Percentiles rank a stretch among this genome's conserved stretches.
Evolutionary conservation across 1,284 basidiomycete genomes (phyloP).

Genomic region (Malassezia vespertilionis): DNA sequence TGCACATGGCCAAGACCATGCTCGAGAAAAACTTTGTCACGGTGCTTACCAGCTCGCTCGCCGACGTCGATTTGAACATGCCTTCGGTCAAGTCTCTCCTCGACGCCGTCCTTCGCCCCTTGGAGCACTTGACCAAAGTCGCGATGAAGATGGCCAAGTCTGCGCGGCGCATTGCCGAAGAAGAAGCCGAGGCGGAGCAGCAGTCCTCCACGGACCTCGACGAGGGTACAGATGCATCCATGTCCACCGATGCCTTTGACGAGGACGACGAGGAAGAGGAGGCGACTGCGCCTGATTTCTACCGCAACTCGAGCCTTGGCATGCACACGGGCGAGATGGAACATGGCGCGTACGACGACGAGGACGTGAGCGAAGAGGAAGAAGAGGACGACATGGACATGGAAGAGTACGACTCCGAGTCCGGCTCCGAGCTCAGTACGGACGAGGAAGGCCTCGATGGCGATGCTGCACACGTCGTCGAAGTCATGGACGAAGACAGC

Average conservation of each 20-base stretch:
- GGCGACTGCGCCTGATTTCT: conserved; percentile 83
- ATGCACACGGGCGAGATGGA: conserved; percentile 59
- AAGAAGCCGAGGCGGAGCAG: conserved; percentile 41
- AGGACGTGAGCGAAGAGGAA: conserved; percentile 77
- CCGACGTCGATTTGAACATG: conserved; percentile 90
- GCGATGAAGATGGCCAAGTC: conserved; percentile 92
- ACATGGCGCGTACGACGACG: conserved; percentile 48
- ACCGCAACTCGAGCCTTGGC: conserved; percentile 89
- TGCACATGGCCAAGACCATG: conserved; percentile 94
- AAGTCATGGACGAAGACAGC: conserved; percentile 43
- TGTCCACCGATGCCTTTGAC: not conserved
- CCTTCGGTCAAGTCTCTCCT: conserved; percentile 79
- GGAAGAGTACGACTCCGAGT: conserved; percentile 57
- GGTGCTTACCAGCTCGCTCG: conserved; percentile 72
- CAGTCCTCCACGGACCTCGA: conserved; percentile 2
- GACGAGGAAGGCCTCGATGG: conserved; percentile 50
- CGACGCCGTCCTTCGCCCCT: conserved; percentile 70
- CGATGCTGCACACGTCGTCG: conserved; percentile 47
- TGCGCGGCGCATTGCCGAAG: conserved; percentile 49
- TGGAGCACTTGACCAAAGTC: conserved; percentile 86
- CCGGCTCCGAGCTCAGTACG: conserved; percentile 28
- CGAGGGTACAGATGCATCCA: conserved; percentile 20
- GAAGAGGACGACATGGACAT: conserved; percentile 74
- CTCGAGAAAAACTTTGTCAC: conserved; percentile 93
- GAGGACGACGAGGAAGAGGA: conserved; percentile 54